A percentile compares a stretch with the other conserved stretches of the same genome.
Conservation (phyloP, 306 rosid genomes). For the Rosa rugosa region DNA sequence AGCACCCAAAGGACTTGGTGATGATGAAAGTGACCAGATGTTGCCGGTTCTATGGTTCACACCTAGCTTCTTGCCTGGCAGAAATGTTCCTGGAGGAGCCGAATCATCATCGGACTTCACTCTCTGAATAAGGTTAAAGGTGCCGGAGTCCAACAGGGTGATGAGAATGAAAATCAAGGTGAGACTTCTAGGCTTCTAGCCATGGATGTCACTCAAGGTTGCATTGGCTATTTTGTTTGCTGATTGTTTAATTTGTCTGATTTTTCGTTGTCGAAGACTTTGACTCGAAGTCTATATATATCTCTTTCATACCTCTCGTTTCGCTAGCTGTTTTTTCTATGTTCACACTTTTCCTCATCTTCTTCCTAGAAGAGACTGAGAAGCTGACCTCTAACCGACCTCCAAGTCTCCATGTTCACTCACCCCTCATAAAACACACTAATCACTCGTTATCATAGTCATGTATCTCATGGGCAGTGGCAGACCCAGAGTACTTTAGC, state of each 20-base stretch:
- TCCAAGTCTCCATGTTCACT: no score
- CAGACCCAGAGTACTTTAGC: no score
- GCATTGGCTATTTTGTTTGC: not conserved
- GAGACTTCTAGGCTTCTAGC: not conserved
- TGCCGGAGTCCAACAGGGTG: not conserved
- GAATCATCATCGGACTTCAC: not conserved
- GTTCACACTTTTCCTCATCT: no score
- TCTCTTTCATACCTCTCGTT: no score
- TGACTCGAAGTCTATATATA: no score
- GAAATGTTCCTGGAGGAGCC: not conserved
- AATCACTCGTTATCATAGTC: no score
- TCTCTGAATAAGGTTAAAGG: not conserved
- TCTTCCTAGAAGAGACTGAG: no score
- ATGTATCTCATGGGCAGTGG: no score
- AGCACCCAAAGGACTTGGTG: not conserved
- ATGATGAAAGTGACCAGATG: conserved; percentile 17
- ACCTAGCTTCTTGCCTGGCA: conserved; percentile 35
- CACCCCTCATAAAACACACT: no score
- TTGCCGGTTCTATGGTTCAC: conserved; percentile 1
- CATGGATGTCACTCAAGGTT: not conserved
- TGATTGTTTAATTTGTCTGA: not conserved
- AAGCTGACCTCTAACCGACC: no score
- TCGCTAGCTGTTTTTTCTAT: no score
- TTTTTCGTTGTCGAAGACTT: no score
- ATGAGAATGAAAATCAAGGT: not conserved